Evolutionary conservation across 768 basidiomycete genomes (phyloP).

Genomic region (Lanmaoa pseudosensibilis): DNA sequence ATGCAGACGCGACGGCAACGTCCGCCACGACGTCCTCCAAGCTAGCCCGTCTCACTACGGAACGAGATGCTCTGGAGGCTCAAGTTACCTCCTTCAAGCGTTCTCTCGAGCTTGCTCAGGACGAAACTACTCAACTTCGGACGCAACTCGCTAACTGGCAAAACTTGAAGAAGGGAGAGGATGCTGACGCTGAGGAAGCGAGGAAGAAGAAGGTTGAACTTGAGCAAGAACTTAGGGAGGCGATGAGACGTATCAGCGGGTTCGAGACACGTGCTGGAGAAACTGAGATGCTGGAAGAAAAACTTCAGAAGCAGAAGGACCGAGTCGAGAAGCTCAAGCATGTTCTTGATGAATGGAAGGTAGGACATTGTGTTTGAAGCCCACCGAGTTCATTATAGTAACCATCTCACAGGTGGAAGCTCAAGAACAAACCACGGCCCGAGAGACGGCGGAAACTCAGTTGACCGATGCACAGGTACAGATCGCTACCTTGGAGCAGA

Average conservation of each 20-base stretch:
- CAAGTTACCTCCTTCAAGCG: conserved; percentile 55
- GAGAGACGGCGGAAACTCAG: conserved; percentile 35
- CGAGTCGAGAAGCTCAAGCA: conserved; percentile 44
- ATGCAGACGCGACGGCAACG: conserved; percentile 49
- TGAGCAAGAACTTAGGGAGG: conserved; percentile 52
- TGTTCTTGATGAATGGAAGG: conserved; percentile 48
- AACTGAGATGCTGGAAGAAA: conserved; percentile 34
- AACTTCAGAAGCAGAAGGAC: conserved; percentile 44
- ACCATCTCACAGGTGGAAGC: conserved; percentile 38
- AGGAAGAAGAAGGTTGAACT: conserved; percentile 57
- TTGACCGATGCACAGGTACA: conserved; percentile 35
- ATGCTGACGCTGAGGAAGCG: conserved; percentile 53
- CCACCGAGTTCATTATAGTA: background rate
- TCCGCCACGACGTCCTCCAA: conserved; percentile 48
- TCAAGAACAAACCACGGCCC: conserved; percentile 38
- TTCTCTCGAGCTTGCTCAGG: conserved; percentile 56
- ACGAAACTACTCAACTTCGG: conserved; percentile 53
- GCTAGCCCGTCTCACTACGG: conserved; percentile 56
- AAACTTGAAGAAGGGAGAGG: conserved; percentile 62
- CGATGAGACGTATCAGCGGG: conserved; percentile 38
- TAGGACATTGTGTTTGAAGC: conserved; percentile 22
- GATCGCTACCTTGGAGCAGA: conserved; percentile 34
- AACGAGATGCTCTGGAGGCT: conserved; percentile 56
- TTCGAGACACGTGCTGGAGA: conserved; percentile 26
- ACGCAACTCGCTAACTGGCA: conserved; percentile 72